Conservation (phyloP, 768 basidiomycete genomes). For the Leccinellum albellum region DNA sequence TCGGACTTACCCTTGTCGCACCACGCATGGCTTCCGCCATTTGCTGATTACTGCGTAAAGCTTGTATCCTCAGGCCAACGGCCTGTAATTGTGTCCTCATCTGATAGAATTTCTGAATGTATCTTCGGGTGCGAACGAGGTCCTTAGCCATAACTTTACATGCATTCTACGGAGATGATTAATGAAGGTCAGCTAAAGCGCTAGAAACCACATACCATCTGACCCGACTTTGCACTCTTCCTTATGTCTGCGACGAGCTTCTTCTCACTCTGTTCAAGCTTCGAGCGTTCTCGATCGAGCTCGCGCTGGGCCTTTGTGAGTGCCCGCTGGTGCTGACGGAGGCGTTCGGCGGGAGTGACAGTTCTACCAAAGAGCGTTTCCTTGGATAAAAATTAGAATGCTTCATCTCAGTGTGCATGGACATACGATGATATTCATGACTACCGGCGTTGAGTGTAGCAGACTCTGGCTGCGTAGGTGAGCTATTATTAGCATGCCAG, state of each 20-base stretch:
- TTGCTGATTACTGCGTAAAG: constrained; percentile 93
- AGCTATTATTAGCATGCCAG: background rate
- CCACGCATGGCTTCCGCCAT: constrained; percentile 99
- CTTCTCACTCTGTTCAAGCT: constrained; percentile 96
- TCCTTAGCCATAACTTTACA: constrained; percentile 99
- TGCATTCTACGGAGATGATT: constrained; percentile 64
- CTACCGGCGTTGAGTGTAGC: constrained; percentile 20
- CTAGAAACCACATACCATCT: constrained; percentile 60
- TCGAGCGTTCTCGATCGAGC: constrained; percentile 90
- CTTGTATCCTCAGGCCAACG: constrained; percentile 92
- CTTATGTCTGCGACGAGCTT: constrained; percentile 94
- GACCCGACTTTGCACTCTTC: constrained; percentile 92
- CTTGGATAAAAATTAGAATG: constrained; percentile 40
- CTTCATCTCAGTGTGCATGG: background rate
- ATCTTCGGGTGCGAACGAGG: constrained; percentile 90
- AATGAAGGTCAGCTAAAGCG: constrained; percentile 8
- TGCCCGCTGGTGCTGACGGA: constrained; percentile 94
- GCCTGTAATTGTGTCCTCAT: constrained; percentile 99
- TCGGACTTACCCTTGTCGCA: constrained; percentile 78
- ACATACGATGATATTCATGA: constrained; percentile 77
- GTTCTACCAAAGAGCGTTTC: constrained; percentile 94
- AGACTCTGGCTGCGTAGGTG: constrained; percentile 2
- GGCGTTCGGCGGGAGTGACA: constrained; percentile 92
- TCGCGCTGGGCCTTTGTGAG: constrained; percentile 97
- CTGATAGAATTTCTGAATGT: constrained; percentile 97